phyloP scores from a whole-genome alignment of 2,329 filamentous ascomycete species.

The Graphilbum sp. region DNA sequence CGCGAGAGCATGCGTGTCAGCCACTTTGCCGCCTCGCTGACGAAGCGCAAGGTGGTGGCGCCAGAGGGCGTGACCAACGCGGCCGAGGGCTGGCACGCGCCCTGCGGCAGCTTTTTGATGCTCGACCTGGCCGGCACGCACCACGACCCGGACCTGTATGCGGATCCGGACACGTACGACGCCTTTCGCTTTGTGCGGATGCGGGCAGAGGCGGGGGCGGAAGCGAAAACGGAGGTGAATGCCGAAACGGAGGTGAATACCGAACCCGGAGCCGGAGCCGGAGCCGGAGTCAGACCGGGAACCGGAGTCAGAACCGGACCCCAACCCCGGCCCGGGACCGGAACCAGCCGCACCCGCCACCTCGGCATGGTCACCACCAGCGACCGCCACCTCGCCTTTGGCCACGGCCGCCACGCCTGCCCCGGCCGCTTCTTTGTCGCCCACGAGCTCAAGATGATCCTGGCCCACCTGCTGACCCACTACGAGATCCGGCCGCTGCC shows the following conservation, averaged over 20 bases:
- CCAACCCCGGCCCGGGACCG: too few species aligned
- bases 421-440: constrained; percentile 40
- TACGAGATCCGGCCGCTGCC: constrained; percentile 32
- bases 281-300: constrained; percentile 9
- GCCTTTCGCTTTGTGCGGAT: constrained; percentile 30
- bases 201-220: too few species aligned
- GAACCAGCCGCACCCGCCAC: too few species aligned
- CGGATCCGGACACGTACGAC: constrained; percentile 25
- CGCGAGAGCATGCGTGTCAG: constrained; percentile 34
- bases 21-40: constrained; percentile 27
- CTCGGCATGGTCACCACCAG: constrained; percentile 37
- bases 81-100: constrained; percentile 26
- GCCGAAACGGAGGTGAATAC: too few species aligned
- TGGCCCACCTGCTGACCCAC: constrained; percentile 31
- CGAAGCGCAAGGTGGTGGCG: constrained; percentile 28
- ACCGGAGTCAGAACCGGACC: constrained; percentile 14
- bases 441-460: constrained; percentile 37
- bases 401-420: constrained; percentile 39
- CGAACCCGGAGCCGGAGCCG: not conserved
- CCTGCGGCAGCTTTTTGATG: constrained; percentile 25
- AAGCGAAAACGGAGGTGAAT: too few species aligned
- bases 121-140: constrained; percentile 28
- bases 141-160: constrained; percentile 27
- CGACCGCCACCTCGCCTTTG: constrained; percentile 33
- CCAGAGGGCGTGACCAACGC: constrained; percentile 19